Evolutionary conservation across 2,329 filamentous ascomycete genomes (phyloP).

Genomic region (Basipetospora chlamydospora): DNA sequence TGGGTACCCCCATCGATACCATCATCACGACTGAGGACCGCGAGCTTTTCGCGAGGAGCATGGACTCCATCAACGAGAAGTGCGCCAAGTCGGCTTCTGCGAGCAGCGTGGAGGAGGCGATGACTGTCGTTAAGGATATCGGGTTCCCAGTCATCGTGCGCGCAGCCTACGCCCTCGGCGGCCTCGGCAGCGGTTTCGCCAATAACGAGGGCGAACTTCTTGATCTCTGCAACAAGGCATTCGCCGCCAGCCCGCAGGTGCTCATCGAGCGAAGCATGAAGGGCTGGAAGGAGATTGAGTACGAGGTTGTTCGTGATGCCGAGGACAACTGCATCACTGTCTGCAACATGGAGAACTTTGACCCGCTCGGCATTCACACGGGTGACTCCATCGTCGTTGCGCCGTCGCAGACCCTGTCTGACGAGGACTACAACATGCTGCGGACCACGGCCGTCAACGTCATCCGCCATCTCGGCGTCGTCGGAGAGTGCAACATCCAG

Average conservation of each 20-base stretch:
- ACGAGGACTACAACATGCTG: constrained; percentile 99
- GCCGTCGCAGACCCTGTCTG: constrained; percentile 88
- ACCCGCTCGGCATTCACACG: constrained; percentile 92
- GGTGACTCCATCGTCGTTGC: constrained; percentile 98
- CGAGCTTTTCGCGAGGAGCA: constrained; percentile 86
- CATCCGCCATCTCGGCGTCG: constrained; percentile 87
- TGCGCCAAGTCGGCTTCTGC: constrained; percentile 95
- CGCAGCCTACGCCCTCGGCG: constrained; percentile 90
- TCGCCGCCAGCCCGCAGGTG: constrained; percentile 90
- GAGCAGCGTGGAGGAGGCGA: constrained; percentile 76
- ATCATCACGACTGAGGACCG: constrained; percentile 78
- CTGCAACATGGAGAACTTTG: constrained; percentile 76
- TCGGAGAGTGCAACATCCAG: constrained; percentile 97
- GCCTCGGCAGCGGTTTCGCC: constrained; percentile 91
- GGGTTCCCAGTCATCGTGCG: constrained; percentile 98
- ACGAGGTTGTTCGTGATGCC: constrained; percentile 93
- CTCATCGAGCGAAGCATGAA: constrained; percentile 97
- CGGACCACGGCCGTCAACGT: constrained; percentile 97
- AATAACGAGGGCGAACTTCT: constrained; percentile 86
- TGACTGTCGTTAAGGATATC: constrained; percentile 71
- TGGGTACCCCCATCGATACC: constrained; percentile 88
- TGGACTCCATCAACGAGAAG: constrained; percentile 94
- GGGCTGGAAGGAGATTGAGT: constrained; percentile 99
- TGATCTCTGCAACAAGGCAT: constrained; percentile 80
- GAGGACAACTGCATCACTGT: constrained; percentile 99